Percentiles rank a stretch among this genome's conserved stretches.
These are phyloP conservation scores for Candida anutae DNA, from an alignment of 1,139 yeast species.

Conservation along the genomic window DNA sequence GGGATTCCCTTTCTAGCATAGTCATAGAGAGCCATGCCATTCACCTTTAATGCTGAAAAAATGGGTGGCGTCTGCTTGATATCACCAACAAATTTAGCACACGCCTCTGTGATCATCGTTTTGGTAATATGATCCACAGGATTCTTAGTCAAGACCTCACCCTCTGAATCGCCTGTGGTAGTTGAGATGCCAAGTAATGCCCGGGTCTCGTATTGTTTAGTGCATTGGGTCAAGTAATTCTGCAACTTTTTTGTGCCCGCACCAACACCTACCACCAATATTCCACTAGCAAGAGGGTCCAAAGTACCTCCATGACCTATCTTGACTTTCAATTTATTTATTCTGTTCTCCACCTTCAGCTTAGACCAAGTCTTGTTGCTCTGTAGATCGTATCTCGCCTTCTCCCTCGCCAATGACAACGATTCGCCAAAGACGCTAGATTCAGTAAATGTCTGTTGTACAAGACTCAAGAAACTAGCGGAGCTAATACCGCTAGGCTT, in stretches of 20 bases:
- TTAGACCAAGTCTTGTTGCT: slow-evolving; percentile 42
- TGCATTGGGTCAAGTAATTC: slow-evolving; percentile 62
- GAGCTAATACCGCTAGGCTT: slow-evolving; percentile 88
- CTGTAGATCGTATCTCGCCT: slow-evolving; percentile 26
- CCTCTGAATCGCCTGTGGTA: slow-evolving; percentile 91
- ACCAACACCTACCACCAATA: slow-evolving; percentile 85
- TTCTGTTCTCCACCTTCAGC: slow-evolving; percentile 37
- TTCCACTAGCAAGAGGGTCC: slow-evolving; percentile 93
- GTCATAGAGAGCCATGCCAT: slow-evolving; percentile 89
- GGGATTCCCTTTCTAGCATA: slow-evolving; percentile 89
- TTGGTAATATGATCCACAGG: slow-evolving; percentile 51
- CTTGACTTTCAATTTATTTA: slow-evolving; percentile 56
- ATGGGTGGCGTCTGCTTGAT: slow-evolving; percentile 91
- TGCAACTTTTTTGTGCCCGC: slow-evolving; percentile 77
- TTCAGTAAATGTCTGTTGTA: slow-evolving; percentile 56
- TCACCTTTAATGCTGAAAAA: slow-evolving; percentile 87
- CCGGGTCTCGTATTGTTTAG: slow-evolving; percentile 71
- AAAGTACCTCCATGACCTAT: slow-evolving; percentile 98
- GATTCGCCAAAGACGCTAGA: slow-evolving; percentile 55
- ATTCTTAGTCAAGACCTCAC: slow-evolving; percentile 60
- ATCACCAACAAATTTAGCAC: slow-evolving; percentile 64
- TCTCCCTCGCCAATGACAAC: slow-evolving; percentile 32
- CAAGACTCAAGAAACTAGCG: slow-evolving; percentile 55
- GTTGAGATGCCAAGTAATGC: slow-evolving; percentile 88
- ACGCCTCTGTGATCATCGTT: slow-evolving; percentile 43